Percentiles rank a stretch among this genome's conserved stretches.
These are phyloP conservation scores for Metschnikowia koreensis DNA, from an alignment of 805 yeast species.

Conservation along the genomic window DNA sequence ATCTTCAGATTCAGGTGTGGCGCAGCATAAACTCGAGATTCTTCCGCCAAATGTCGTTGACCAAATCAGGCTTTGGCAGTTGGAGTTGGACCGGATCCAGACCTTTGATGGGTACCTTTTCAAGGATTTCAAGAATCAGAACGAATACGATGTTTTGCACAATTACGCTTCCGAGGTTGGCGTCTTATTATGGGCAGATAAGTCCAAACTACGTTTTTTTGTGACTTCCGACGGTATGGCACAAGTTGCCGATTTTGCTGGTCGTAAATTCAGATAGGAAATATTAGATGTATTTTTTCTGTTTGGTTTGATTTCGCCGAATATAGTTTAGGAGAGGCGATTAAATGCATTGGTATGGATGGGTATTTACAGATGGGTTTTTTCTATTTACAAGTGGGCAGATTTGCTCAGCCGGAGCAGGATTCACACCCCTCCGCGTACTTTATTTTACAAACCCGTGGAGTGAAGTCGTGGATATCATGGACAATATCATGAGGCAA, in stretches of 20 bases:
- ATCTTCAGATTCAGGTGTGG: constrained; percentile 25
- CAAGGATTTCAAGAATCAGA: constrained; percentile 75
- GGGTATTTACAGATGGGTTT: background rate
- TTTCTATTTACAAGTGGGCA: constrained; percentile 4
- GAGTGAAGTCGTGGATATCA: constrained; percentile 35
- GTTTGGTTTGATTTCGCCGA: background rate
- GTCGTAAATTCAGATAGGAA: constrained; percentile 44
- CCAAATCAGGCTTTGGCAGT: constrained; percentile 93
- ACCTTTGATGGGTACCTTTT: constrained; percentile 84
- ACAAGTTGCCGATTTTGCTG: constrained; percentile 90
- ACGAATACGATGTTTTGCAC: constrained; percentile 70
- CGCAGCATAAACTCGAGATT: constrained; percentile 56
- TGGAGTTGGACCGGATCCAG: constrained; percentile 89
- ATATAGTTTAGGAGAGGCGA: background rate
- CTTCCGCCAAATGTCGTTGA: constrained; percentile 96
- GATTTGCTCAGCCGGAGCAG: constrained; percentile 22
- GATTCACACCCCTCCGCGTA: constrained; percentile 23
- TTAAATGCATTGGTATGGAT: background rate
- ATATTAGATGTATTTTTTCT: background rate
- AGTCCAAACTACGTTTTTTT: constrained; percentile 67
- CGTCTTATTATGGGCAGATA: constrained; percentile 84
- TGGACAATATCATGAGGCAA: constrained; percentile 4
- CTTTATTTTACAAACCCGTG: constrained; percentile 31
- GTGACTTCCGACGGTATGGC: constrained; percentile 83
- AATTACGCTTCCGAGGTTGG: constrained; percentile 90